Base-by-base conservation (phyloP, 768 basidiomycete species). In the Tricholoma hemisulphureum region DNA sequence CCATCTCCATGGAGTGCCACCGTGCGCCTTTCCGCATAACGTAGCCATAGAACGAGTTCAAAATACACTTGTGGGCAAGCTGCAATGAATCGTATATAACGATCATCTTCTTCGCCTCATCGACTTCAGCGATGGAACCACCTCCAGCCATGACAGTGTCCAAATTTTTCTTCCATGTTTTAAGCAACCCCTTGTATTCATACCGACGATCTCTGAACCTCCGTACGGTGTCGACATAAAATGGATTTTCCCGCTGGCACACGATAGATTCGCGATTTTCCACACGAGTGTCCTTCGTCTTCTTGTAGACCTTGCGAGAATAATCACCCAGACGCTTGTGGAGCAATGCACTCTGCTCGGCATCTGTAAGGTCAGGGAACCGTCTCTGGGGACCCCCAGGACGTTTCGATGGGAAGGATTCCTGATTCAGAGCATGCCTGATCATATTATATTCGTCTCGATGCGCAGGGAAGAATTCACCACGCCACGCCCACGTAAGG, bases 1-100 rank as follows among this genome's bases (percentile, higher is more conserved):
- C 97, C 97, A 99, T 99, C 77, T 99, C 97, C 97, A 99, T 98
- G 26, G 96, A 98, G 71, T 98, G 95, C 97, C 97, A 99, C 28
- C 97, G 80, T 16, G 97, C 97, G 53, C 97, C 97, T 70, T 99
- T 98, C 37, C 97, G 87, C 97, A 98, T 98, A 70, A 99, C 96
- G 65, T 99, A 99, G 32, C 97, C 97, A 69, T 99, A 99, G 81
- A 99, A 99, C 3, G 97, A 98, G 78, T 99, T 99, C 63, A 99
- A 84, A 69, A 99, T 99, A 69, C 95, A 98, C 77, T 99, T 99
- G 83, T 99, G 97, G 3, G 97, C 97, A 24, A 99, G 87, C 71
- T 99, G 97, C 31, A 99, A 83, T 4, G 97, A 98, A 71, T 98
- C 97, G 75, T 98, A 99, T 9, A 99, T 73, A 21, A 99, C 96